Evolutionary conservation across 2,329 filamentous ascomycete genomes (phyloP).

Genomic region (Exophiala dermatitidis): DNA sequence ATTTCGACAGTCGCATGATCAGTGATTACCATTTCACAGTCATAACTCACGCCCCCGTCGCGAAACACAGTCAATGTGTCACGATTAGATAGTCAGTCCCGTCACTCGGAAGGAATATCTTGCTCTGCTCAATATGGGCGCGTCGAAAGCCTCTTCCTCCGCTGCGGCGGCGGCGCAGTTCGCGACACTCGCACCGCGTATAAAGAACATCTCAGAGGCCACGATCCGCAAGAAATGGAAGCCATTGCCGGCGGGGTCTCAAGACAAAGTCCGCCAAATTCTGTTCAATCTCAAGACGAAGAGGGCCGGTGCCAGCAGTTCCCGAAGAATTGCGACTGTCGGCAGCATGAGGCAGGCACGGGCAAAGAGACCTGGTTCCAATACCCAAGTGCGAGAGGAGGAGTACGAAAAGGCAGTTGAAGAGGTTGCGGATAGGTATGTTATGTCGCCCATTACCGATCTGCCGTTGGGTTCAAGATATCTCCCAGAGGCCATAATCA

Average conservation of each 20-base stretch:
- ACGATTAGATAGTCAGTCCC: no score
- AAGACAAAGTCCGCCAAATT: conserved; percentile 38
- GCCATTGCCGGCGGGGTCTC: conserved; percentile 37
- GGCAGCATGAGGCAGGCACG: neutral
- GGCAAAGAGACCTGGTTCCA: neutral
- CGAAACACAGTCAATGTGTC: no score
- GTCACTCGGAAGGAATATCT: no score
- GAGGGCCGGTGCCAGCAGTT: conserved; percentile 8
- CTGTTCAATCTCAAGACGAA: conserved; percentile 36
- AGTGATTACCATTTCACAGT: neutral
- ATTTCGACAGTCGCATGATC: neutral
- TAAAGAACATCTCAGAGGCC: conserved; percentile 37
- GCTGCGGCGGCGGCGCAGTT: conserved; percentile 20
- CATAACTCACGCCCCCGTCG: no score
- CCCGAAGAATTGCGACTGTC: conserved; percentile 8
- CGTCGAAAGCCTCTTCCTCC: conserved; percentile 7
- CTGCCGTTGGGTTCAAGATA: no score
- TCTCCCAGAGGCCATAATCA: no score
- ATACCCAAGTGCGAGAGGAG: conserved; percentile 9
- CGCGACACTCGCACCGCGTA: conserved; percentile 36
- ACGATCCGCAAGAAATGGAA: conserved; percentile 43
- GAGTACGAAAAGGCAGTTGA: conserved; percentile 18
- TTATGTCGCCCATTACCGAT: no score
- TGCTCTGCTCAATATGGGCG: conserved; percentile 1
- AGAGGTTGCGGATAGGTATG: conserved; percentile 17